phyloP scores from a whole-genome alignment of 345 rosid species.

The Moricandia arvensis region DNA sequence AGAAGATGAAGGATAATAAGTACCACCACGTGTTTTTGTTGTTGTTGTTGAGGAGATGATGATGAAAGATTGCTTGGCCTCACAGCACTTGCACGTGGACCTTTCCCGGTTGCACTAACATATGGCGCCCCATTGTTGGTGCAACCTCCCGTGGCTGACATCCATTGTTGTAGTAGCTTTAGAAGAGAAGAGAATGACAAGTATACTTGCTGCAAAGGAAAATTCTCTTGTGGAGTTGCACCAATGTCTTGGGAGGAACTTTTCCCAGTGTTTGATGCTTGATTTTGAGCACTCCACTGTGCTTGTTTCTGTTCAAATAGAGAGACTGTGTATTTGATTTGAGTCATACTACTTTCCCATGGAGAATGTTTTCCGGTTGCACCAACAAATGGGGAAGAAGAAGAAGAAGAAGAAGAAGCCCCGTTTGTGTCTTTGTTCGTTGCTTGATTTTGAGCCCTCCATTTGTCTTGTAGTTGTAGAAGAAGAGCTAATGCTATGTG shows the following conservation, averaged over 20 bases:
- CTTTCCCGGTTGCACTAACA: no score
- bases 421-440: conserved; percentile 23
- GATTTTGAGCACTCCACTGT: neutral
- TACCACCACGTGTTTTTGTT: neutral
- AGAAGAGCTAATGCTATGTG: neutral
- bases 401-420: neutral
- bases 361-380: neutral
- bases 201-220: neutral
- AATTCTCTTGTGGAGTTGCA: neutral
- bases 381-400: neutral
- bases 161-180: neutral
- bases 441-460: neutral
- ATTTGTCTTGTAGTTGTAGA: neutral
- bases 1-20: neutral
- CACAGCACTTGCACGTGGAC: neutral
- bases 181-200: neutral
- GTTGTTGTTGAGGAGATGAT: no score
- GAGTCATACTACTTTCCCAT: neutral
- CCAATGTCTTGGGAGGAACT: neutral
- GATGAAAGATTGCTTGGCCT: no score
- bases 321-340: neutral
- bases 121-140: neutral
- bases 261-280: neutral
- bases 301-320: neutral
- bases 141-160: neutral